A percentile compares a stretch with the other conserved stretches of the same genome.
Conservation (phyloP, 441 rosid species). For the Adansonia madagascariensis region DNA sequence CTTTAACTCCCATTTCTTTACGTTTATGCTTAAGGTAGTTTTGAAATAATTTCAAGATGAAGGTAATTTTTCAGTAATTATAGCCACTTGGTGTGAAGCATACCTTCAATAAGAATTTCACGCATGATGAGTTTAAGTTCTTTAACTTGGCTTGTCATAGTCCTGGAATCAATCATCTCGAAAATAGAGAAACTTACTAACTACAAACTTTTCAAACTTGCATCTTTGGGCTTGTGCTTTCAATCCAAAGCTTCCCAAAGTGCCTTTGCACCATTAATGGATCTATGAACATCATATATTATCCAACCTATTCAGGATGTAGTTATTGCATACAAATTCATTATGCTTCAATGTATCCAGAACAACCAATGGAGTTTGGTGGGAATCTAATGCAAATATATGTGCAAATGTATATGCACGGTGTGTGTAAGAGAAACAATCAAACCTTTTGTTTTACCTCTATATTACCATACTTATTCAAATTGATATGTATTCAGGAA, state of each 20-base stretch:
- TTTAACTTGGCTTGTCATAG: not conserved
- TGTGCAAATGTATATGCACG: no score
- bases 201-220: not conserved
- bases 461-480: no score
- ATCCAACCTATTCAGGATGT: not conserved
- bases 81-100: not conserved
- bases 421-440: no score
- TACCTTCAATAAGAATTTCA: not conserved
- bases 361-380: no score
- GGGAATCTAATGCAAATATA: no score
- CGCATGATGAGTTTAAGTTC: not conserved
- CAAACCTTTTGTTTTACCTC: no score
- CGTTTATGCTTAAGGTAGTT: not conserved
- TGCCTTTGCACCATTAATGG: not conserved
- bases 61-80: not conserved
- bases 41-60: not conserved
- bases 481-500: no score
- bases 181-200: not conserved
- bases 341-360: not conserved
- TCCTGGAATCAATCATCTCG: not conserved
- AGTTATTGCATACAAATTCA: not conserved
- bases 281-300: not conserved
- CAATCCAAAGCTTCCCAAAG: not conserved
- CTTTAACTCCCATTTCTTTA: not conserved
- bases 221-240: not conserved